Percentiles rank a stretch among this genome's conserved stretches.
Evolutionary conservation across 1,284 basidiomycete species (phyloP).

Genomic region (Porogramme epimiltina): DNA sequence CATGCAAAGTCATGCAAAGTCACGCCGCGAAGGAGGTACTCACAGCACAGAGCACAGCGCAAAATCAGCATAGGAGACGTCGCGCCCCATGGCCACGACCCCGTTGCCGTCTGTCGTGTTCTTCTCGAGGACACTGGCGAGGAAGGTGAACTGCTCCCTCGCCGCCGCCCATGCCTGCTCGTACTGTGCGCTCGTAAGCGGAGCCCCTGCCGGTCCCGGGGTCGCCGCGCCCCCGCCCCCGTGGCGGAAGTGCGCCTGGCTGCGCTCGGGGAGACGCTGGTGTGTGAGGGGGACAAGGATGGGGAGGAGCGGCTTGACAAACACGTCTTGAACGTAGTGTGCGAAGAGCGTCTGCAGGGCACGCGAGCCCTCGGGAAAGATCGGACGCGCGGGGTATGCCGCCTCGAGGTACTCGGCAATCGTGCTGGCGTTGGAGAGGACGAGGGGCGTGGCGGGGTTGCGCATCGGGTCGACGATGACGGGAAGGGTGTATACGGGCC

Average conservation of each 20-base stretch:
- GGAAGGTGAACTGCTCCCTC: constrained; percentile 65
- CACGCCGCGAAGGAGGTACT: constrained; percentile 1
- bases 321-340: constrained; percentile 66
- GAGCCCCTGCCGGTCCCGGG: neutral
- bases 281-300: constrained; percentile 72
- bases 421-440: constrained; percentile 56
- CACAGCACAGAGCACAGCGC: constrained; percentile 53
- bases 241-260: constrained; percentile 51
- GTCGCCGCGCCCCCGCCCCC: neutral
- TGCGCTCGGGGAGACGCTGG: constrained; percentile 55
- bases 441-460: constrained; percentile 38
- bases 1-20: neutral
- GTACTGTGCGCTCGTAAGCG: constrained; percentile 37
- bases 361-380: constrained; percentile 68
- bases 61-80: constrained; percentile 72
- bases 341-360: constrained; percentile 70
- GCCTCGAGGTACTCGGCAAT: constrained; percentile 76
- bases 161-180: constrained; percentile 67
- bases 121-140: constrained; percentile 64
- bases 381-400: constrained; percentile 64
- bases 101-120: constrained; percentile 59
- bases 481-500: constrained; percentile 65
- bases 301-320: constrained; percentile 65
- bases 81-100: constrained; percentile 63
- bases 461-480: constrained; percentile 53